Evolutionary conservation across 148 eudicot species (phyloP), one percentile per base, ranked within the genome.

Genomic region (Drosera capensis): DNA sequence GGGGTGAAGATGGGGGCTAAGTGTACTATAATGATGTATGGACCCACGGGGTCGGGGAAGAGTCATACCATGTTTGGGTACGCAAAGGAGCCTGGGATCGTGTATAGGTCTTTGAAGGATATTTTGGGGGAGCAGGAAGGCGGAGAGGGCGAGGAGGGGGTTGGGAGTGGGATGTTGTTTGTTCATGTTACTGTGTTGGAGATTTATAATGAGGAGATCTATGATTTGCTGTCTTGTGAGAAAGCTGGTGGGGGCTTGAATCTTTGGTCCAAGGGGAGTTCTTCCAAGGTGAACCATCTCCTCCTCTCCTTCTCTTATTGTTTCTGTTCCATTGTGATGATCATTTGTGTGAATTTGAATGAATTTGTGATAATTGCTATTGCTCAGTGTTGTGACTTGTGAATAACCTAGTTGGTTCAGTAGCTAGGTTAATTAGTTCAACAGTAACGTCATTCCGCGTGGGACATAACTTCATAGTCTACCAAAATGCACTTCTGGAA

Each of bases 41-140:
- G 99, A 5, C 94, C 99, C 0, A 90, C 99, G 0, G 99, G 99
- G n/a, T 75, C 95, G 8, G 99, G 99, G 4, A 90, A 90, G 62
- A 85, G 95, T 38, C 87, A 90, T 36, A 90, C 87, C 8, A 90
- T 90, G 99, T 85, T 90, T 51, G 95, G 95, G 24, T 67, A 70
- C 44, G 45, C 62, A 20, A 90, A 72, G 70, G 87, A 84, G 31
- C 93, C 70, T 2, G 95, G 99, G 58, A 90, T 90, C 20, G 95
- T 90, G 7, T 85, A 85, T n/a, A 66, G 57, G 43, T 59, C 88
- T 43, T 62, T 85, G 59, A 81, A 56, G 67, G 82, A 70, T 34
- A 92, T 92, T 55, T 60, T 92, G 62, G 88, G 85, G 36, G 68
- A 43, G n/a, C n/a, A n/a, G 9, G 45, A 30, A 41, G 44, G 65